Evolutionary conservation across 176 grass and related monocot genomes (phyloP).

Genomic region (Triticum monococcum): DNA sequence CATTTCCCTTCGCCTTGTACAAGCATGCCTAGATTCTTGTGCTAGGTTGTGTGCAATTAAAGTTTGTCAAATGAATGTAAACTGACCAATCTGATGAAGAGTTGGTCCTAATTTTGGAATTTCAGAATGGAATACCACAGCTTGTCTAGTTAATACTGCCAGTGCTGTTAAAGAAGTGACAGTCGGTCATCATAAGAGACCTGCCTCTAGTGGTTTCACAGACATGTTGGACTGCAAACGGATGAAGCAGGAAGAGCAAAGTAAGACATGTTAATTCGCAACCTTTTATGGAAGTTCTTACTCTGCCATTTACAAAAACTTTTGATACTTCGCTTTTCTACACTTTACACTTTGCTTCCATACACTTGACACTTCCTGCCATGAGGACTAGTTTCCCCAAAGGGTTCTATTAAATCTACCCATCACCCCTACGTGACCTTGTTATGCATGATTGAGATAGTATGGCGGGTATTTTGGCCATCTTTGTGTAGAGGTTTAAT

Average conservation of each 20-base stretch:
- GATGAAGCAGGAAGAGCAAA: slow-evolving; percentile 29
- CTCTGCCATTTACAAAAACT: background rate
- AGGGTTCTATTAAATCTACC: background rate
- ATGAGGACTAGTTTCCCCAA: background rate
- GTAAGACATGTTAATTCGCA: slow-evolving; percentile 25
- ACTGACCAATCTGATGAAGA: slow-evolving; percentile 13
- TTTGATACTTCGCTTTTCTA: background rate
- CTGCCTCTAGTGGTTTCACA: slow-evolving; percentile 1
- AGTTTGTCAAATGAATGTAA: slow-evolving; percentile 32
- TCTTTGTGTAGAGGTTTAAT: background rate
- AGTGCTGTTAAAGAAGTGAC: background rate
- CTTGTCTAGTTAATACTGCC: slow-evolving; percentile 2
- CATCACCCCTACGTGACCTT: background rate
- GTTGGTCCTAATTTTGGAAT: slow-evolving; percentile 7
- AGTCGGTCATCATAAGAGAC: slow-evolving; percentile 32
- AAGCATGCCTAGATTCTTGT: slow-evolving; percentile 11
- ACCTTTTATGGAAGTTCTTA: background rate
- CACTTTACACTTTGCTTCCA: background rate
- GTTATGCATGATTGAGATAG: background rate
- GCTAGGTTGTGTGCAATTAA: background rate
- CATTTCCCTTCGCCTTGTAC: background rate
- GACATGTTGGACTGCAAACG: slow-evolving; percentile 36
- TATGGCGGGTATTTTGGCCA: background rate
- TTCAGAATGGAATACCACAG: background rate
- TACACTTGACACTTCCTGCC: background rate